Evolutionary conservation across 371 early-diverging fungal genomes (phyloP).

Genomic region (Actinomortierella wolfii): DNA sequence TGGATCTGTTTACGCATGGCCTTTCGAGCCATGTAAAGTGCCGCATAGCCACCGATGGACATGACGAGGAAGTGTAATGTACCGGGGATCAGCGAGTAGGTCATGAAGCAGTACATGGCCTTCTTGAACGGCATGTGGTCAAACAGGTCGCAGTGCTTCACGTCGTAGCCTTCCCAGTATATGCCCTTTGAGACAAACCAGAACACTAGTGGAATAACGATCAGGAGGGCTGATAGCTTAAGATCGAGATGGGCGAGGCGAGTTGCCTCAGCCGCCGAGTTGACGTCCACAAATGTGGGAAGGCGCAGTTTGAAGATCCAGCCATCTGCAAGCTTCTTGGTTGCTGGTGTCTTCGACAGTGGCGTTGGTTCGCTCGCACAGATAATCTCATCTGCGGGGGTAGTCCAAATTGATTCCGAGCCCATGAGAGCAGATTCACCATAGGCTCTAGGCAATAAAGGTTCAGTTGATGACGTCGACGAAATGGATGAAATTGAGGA

Average conservation of each 20-base stretch:
- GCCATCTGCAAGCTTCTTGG: neutral
- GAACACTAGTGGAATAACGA: slow-evolving; percentile 23
- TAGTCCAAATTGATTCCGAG: slow-evolving; percentile 1
- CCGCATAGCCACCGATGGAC: slow-evolving; percentile 21
- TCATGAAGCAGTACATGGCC: slow-evolving; percentile 20
- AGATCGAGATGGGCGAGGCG: slow-evolving; percentile 26
- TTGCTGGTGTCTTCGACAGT: no score
- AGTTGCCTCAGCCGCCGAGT: slow-evolving; percentile 10
- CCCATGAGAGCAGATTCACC: no score
- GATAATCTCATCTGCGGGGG: neutral
- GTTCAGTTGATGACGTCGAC: slow-evolving; percentile 5
- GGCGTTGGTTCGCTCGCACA: neutral
- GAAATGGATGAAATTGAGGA: neutral
- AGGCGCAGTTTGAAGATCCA: slow-evolving; percentile 13
- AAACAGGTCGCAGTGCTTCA: slow-evolving; percentile 15
- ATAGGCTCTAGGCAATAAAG: no score
- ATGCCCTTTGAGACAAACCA: slow-evolving; percentile 30
- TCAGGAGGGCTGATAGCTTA: slow-evolving; percentile 8
- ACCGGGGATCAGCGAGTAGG: slow-evolving; percentile 17
- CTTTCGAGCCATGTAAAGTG: slow-evolving; percentile 22
- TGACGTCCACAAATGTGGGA: slow-evolving; percentile 33
- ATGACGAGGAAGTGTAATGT: slow-evolving; percentile 11
- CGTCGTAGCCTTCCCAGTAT: slow-evolving; percentile 20
- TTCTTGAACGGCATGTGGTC: slow-evolving; percentile 18
- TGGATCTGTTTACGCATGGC: slow-evolving; percentile 11